Evolutionary conservation across 352 stramenopile species (phyloP).

Genomic region (Phytophthora ohioensis): DNA sequence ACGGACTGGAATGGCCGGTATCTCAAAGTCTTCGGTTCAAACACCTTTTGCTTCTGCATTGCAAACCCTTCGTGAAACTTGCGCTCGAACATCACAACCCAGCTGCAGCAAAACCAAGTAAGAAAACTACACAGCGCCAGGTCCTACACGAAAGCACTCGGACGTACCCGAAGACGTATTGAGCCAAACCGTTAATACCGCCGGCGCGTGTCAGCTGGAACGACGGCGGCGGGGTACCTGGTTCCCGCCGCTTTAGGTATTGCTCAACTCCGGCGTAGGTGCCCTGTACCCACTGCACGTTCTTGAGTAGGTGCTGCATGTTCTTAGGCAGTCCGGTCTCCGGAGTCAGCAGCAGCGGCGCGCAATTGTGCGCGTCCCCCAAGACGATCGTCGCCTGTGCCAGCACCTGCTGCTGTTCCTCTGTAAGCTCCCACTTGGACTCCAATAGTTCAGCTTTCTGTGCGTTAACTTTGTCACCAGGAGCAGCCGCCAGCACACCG

Average conservation of each 20-base stretch:
- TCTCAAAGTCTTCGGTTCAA: slow-evolving; percentile 41
- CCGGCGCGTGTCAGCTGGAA: slow-evolving; percentile 70
- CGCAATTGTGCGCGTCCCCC: slow-evolving; percentile 56
- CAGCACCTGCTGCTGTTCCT: slow-evolving; percentile 52
- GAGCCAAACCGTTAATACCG: slow-evolving; percentile 69
- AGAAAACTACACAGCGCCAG: not conserved
- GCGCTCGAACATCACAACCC: slow-evolving; percentile 69
- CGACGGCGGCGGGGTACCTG: slow-evolving; percentile 1
- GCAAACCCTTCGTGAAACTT: slow-evolving; percentile 62
- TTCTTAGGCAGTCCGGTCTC: slow-evolving; percentile 25
- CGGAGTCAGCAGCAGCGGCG: slow-evolving; percentile 49
- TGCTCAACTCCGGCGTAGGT: slow-evolving; percentile 73
- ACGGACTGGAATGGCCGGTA: slow-evolving; percentile 66
- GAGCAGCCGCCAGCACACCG: slow-evolving; percentile 34
- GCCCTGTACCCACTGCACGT: slow-evolving; percentile 67
- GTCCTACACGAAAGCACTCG: not conserved
- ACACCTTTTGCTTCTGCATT: slow-evolving; percentile 51
- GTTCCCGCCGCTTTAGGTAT: slow-evolving; percentile 45
- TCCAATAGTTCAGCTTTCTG: slow-evolving; percentile 9
- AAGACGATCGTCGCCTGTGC: slow-evolving; percentile 52
- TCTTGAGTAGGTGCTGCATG: slow-evolving; percentile 45
- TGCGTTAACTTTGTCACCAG: slow-evolving; percentile 17
- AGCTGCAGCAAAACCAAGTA: slow-evolving; percentile 29
- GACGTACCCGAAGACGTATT: slow-evolving; percentile 69
- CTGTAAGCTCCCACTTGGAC: slow-evolving; percentile 42